Conservation (phyloP, 805 yeast genomes). For the Metschnikowia arizonensis region DNA sequence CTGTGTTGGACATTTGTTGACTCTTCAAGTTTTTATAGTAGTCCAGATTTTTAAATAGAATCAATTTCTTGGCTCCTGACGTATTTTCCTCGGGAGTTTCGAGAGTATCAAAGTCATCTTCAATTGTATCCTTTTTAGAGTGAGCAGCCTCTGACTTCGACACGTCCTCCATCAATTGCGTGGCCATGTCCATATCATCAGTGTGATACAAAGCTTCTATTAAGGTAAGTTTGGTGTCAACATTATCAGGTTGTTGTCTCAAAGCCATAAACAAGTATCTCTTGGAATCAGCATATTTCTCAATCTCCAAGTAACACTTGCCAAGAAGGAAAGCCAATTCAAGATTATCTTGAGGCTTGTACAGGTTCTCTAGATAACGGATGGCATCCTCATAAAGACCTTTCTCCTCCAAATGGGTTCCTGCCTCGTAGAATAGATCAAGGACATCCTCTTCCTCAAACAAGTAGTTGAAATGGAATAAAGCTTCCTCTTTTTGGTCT, state of each 20-base stretch:
- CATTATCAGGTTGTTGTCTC: conserved; percentile 53
- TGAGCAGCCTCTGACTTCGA: conserved; percentile 20
- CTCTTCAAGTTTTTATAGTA: conserved; percentile 12
- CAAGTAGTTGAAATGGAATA: conserved; percentile 61
- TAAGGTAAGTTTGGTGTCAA: conserved; percentile 70
- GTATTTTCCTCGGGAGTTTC: not conserved
- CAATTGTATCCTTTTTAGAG: conserved; percentile 1
- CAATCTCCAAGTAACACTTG: conserved; percentile 70
- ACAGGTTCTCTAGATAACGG: conserved; percentile 46
- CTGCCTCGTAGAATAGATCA: conserved; percentile 77
- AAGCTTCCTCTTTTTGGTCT: conserved; percentile 65
- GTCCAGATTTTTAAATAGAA: conserved; percentile 17
- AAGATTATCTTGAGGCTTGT: conserved; percentile 31
- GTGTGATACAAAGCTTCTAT: conserved; percentile 77
- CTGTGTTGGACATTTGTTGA: conserved; percentile 33
- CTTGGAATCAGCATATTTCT: conserved; percentile 63
- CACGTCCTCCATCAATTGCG: conserved; percentile 51
- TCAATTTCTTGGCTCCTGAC: conserved; percentile 7
- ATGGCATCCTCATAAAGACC: conserved; percentile 76
- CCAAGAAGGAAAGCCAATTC: conserved; percentile 63
- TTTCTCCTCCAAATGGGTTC: conserved; percentile 62
- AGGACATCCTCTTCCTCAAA: conserved; percentile 55
- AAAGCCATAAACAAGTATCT: conserved; percentile 53
- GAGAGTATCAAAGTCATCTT: conserved; percentile 5
- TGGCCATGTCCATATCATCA: conserved; percentile 57